Percentiles rank a stretch among this genome's conserved stretches.
These are phyloP conservation scores for Pyrus bretschneideri DNA, from an alignment of 306 rosid species.

Conservation along the genomic window DNA sequence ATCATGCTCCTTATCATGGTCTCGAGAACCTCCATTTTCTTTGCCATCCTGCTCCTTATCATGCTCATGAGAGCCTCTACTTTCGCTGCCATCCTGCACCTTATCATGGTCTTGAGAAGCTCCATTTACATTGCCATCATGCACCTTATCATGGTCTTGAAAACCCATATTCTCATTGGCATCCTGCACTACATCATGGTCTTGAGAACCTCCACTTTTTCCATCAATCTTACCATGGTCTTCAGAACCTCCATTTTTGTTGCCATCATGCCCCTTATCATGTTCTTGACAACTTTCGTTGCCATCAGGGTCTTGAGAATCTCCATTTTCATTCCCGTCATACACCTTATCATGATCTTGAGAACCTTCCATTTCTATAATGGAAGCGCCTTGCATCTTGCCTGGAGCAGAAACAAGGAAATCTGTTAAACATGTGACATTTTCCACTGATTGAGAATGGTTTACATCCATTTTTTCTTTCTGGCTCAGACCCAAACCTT, in stretches of 20 bases:
- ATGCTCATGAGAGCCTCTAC: conserved; percentile 16
- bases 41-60: conserved; percentile 9
- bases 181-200: conserved; percentile 10
- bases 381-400: conserved; percentile 3
- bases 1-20: background rate
- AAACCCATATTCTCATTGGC: background rate
- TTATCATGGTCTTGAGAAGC: conserved; percentile 16
- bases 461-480: conserved; percentile 30
- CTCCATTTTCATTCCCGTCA: background rate
- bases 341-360: conserved; percentile 11
- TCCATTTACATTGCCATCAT: conserved; percentile 8
- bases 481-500: conserved; percentile 29
- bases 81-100: conserved; percentile 3
- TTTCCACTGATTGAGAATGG: conserved; percentile 13
- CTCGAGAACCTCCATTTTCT: background rate
- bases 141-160: conserved; percentile 11
- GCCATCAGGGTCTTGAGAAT: conserved; percentile 1
- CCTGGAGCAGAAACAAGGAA: conserved; percentile 23
- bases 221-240: conserved; percentile 19
- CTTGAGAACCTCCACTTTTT: conserved; percentile 13
- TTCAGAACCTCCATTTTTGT: conserved; percentile 9
- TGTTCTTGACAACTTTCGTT: background rate
- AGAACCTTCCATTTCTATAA: conserved; percentile 14
- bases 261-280: background rate
- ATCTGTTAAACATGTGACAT: conserved; percentile 12